These are phyloP conservation scores for Puccinia novopanici DNA, from an alignment of 1,284 basidiomycete species.

Conservation along the genomic window DNA sequence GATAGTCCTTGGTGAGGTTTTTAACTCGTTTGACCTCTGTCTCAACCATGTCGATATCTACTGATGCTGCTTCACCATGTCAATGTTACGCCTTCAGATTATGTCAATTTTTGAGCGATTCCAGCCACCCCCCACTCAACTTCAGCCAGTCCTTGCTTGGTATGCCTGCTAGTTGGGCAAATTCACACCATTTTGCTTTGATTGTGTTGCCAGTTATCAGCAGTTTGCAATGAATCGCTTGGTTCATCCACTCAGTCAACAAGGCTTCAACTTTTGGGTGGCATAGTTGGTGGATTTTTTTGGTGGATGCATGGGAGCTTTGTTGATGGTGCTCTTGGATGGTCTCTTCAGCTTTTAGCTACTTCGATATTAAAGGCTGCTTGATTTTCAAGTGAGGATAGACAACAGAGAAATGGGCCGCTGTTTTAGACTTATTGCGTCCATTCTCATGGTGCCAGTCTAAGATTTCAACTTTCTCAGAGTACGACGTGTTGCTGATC, in stretches of 20 bases:
- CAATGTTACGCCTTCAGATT: neutral
- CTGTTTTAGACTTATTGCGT: slow-evolving; percentile 31
- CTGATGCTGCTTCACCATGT: slow-evolving; percentile 26
- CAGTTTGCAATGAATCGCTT: slow-evolving; percentile 1
- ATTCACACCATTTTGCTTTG: slow-evolving; percentile 37
- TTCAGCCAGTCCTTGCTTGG: slow-evolving; percentile 24
- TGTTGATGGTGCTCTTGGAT: neutral
- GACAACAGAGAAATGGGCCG: slow-evolving; percentile 7
- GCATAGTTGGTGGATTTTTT: slow-evolving; percentile 5
- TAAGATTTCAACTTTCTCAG: slow-evolving; percentile 28
- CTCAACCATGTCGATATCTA: neutral
- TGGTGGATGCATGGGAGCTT: neutral
- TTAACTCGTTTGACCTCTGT: slow-evolving; percentile 8
- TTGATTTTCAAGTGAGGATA: slow-evolving; percentile 25
- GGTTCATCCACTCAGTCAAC: slow-evolving; percentile 15
- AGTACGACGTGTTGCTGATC: slow-evolving; percentile 18
- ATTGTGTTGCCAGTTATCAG: neutral
- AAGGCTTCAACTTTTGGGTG: no score
- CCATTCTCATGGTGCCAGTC: no score
- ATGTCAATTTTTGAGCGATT: slow-evolving; percentile 19
- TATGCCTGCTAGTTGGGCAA: slow-evolving; percentile 18
- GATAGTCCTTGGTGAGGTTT: neutral
- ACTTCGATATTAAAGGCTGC: slow-evolving; percentile 37
- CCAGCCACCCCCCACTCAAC: slow-evolving; percentile 14
- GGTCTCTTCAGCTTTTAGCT: slow-evolving; percentile 26